A percentile compares a stretch with the other conserved stretches of the same genome.
phyloP scores from a whole-genome alignment of 805 yeast genomes.

The Kluyveromyces lactis region DNA sequence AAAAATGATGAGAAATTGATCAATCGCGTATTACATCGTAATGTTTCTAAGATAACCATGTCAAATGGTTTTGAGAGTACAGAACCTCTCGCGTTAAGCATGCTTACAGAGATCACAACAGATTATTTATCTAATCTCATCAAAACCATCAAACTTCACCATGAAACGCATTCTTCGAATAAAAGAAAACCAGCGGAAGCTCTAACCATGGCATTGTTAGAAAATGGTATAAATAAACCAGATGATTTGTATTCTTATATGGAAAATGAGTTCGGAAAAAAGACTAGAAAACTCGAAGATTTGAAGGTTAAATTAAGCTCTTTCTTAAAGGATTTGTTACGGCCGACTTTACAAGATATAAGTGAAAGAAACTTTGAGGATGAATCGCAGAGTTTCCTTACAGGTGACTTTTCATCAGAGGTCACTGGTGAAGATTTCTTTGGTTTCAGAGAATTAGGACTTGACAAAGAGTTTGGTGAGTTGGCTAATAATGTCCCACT shows the following conservation, averaged over 20 bases:
- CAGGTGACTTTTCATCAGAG: slow-evolving; percentile 91
- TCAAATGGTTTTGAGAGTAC: slow-evolving; percentile 85
- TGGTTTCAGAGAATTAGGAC: slow-evolving; percentile 89
- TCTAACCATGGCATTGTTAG: slow-evolving; percentile 57
- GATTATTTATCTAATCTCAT: slow-evolving; percentile 69
- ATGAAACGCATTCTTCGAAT: slow-evolving; percentile 48
- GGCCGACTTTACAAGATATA: slow-evolving; percentile 70
- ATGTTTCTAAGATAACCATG: slow-evolving; percentile 77
- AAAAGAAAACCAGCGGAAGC: slow-evolving; percentile 32
- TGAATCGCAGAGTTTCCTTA: slow-evolving; percentile 85
- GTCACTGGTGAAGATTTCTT: slow-evolving; percentile 91
- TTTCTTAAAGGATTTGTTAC: slow-evolving; percentile 68
- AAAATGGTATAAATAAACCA: slow-evolving; percentile 78
- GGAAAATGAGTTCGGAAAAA: slow-evolving; percentile 62
- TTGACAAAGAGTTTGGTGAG: slow-evolving; percentile 85
- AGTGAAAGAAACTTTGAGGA: slow-evolving; percentile 77
- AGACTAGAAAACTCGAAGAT: slow-evolving; percentile 60
- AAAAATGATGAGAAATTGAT: slow-evolving; percentile 51
- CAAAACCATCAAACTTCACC: slow-evolving; percentile 57
- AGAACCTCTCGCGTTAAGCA: slow-evolving; percentile 66
- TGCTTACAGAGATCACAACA: slow-evolving; percentile 77
- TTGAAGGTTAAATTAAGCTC: slow-evolving; percentile 56
- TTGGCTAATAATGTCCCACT: slow-evolving; percentile 81
- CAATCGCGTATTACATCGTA: slow-evolving; percentile 54
- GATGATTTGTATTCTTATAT: slow-evolving; percentile 68